Evolutionary conservation across 2,329 filamentous ascomycete genomes (phyloP), one percentile per base, ranked within the genome.

Genomic region (Alternaria tenuissima): DNA sequence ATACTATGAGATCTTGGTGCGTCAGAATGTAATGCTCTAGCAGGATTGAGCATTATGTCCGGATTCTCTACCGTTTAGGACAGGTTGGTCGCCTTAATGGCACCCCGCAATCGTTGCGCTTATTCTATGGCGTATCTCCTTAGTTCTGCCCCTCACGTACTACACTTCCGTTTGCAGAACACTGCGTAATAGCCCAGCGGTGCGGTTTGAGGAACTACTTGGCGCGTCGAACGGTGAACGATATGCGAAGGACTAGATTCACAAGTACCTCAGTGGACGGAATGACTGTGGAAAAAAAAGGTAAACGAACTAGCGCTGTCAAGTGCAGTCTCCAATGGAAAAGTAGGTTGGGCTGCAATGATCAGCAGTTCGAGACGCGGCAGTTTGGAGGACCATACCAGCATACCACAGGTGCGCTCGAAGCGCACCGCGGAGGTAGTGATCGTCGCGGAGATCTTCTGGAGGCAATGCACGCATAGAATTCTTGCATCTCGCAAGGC

Each of bases 221-320:
- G 64, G 67, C 66, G 57, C 61, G 52, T 63, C 64, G 52, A 71
- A 57, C 65, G 65, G 64, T 63, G 54, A 66, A 51, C 48, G 26
- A 34, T 14, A 52, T n/a, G 47, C 41, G 48, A 34, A 22, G 32
- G 36, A 43, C 38, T 42, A 14, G 52, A 53, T 22, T 34, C 41
- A 48, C 34, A 24, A 6, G 42, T 16, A 16, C 18, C 54, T 42
- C 5, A 48, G 20, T 52, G 54, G 53, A 28, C 41, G 32, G 43
- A 41, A 32, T n/a, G 36, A 20, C 43, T 32, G 41, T 9, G 3
- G 14, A 47, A 47, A 22, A 30, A 51, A 30, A 59, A n/a, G 20
- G 32, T 36, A 36, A 60, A 20, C 43, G 32, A 39, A 34, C 48
- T 49, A 53, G 34, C 44, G 43, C 57, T 57, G 39, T 53, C 41